phyloP scores from a whole-genome alignment of 129 eudicot genomes.

The Sambucus nigra region DNA sequence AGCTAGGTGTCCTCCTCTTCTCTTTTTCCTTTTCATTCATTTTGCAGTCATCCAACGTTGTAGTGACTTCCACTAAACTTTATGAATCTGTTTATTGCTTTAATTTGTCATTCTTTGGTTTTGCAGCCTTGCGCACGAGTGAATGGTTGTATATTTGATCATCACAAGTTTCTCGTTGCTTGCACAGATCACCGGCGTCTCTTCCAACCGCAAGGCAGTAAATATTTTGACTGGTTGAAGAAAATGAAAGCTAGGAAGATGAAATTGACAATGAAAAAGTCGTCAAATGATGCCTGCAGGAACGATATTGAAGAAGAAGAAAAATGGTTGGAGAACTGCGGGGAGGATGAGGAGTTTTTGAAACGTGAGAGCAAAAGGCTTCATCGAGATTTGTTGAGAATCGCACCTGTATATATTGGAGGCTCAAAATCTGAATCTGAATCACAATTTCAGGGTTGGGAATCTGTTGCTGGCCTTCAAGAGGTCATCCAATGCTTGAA shows the following conservation, averaged over 20 bases:
- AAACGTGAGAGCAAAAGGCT: slow-evolving; percentile 97
- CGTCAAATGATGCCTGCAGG: slow-evolving; percentile 67
- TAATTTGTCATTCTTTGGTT: slow-evolving; percentile 5
- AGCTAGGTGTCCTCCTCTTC: not conserved
- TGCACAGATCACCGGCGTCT: slow-evolving; percentile 88
- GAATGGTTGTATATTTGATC: slow-evolving; percentile 80
- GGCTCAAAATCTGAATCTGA: slow-evolving; percentile 53
- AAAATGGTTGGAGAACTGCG: slow-evolving; percentile 94
- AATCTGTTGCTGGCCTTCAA: slow-evolving; percentile 95
- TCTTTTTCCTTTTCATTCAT: not conserved
- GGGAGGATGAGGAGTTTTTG: slow-evolving; percentile 93
- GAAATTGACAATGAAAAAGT: slow-evolving; percentile 70
- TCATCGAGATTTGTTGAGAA: slow-evolving; percentile 81
- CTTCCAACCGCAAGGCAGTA: slow-evolving; percentile 77
- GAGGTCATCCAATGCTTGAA: slow-evolving; percentile 81
- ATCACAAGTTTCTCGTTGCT: slow-evolving; percentile 96
- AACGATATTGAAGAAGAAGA: slow-evolving; percentile 93
- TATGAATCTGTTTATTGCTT: slow-evolving; percentile 1
- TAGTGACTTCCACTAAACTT: too few relatives aligned
- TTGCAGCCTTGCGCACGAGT: slow-evolving; percentile 97
- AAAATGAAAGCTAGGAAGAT: slow-evolving; percentile 74
- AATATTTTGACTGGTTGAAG: slow-evolving; percentile 36
- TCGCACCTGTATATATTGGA: slow-evolving; percentile 83
- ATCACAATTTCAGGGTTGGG: slow-evolving; percentile 79
- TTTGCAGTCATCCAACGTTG: not conserved